Conservation (phyloP, 2,329 filamentous ascomycete species). For the Diaporthe batatas region DNA sequence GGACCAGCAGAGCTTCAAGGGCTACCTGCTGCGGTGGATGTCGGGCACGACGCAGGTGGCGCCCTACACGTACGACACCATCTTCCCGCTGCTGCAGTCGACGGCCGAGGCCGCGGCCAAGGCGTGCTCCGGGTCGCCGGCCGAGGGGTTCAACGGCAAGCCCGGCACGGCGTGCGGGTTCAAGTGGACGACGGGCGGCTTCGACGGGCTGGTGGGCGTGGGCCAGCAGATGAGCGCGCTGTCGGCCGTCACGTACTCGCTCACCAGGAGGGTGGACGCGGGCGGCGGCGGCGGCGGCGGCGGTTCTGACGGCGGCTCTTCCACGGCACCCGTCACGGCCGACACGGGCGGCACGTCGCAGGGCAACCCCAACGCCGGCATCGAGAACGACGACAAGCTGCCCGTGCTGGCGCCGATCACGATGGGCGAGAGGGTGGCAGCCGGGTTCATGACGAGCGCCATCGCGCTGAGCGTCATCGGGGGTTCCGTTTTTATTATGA, state of each 20-base stretch:
- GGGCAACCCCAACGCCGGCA: constrained; percentile 64
- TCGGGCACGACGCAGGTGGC: constrained; percentile 67
- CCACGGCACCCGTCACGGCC: constrained; percentile 62
- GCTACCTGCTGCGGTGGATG: constrained; percentile 78
- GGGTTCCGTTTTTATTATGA: constrained; percentile 63
- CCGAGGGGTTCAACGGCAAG: constrained; percentile 62
- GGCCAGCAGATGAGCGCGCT: constrained; percentile 79
- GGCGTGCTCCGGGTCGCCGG: constrained; percentile 63
- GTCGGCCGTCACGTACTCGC: constrained; percentile 71
- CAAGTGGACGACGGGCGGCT: constrained; percentile 68
- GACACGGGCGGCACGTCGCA: constrained; percentile 71
- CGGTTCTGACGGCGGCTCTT: constrained; percentile 43
- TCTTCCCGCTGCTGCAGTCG: constrained; percentile 65
- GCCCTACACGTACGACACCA: constrained; percentile 62
- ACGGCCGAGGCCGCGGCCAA: constrained; percentile 66
- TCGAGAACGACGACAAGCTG: constrained; percentile 45
- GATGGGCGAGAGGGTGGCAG: constrained; percentile 65
- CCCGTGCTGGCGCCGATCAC: constrained; percentile 57
- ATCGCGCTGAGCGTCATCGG: constrained; percentile 63
- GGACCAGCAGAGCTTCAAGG: constrained; percentile 83
- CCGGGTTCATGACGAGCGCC: constrained; percentile 67
- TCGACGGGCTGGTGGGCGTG: constrained; percentile 73
- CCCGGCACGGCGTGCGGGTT: constrained; percentile 76
- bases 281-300: constrained; percentile 8
- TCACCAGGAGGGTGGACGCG: constrained; percentile 56